Evolutionary conservation across 1,284 basidiomycete species (phyloP), one percentile per base, ranked within the genome.

Genomic region (Papiliotrema fonsecae): DNA sequence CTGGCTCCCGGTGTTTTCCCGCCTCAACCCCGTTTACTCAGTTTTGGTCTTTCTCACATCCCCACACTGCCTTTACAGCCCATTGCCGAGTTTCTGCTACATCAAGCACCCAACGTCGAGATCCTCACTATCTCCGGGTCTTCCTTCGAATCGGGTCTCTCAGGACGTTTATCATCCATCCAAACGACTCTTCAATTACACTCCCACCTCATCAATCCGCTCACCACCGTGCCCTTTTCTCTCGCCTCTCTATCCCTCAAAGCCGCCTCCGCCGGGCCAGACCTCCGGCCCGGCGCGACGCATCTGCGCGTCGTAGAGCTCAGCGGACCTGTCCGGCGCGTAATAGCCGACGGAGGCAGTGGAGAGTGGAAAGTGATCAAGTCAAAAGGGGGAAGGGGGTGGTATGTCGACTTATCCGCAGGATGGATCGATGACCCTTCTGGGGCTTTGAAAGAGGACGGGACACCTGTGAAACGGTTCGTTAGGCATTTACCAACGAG

Each of bases 311-410:
- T 97, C 26, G 81, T 97, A 50, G 94, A 97, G 72, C 77, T 97
- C 18, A 83, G 86, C 24, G 79, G 82, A n/a, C 77, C 82, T 3
- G 79, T 88, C 57, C 79, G 97, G 6, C 77, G 81, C n/a, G 58
- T 61, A 9, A 63, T 75, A 26, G 62, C 60, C 10, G 62, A 80
- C 1, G 91, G 91, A 4, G 68, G 65, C 7, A 63, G 58, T 28
- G 75, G 83, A 1, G 73, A 74, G 32, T 98, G 94, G 94, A 82
- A 86, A 51, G 86, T 89, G 51, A 79, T 97, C 32, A 79, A 82
- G 58, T 92, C 88, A 62, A 93, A 96, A 65, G 94, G 94, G 2
- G 85, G 91, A 0, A 77, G 94, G 36, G 93, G 91, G 2, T 98
- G 94, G 92, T 96, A 93, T 62, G 89, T 94, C 48, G 88, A 96